Evolutionary conservation across 1,139 yeast genomes (phyloP).

Genomic region (Candida freyschussii): DNA sequence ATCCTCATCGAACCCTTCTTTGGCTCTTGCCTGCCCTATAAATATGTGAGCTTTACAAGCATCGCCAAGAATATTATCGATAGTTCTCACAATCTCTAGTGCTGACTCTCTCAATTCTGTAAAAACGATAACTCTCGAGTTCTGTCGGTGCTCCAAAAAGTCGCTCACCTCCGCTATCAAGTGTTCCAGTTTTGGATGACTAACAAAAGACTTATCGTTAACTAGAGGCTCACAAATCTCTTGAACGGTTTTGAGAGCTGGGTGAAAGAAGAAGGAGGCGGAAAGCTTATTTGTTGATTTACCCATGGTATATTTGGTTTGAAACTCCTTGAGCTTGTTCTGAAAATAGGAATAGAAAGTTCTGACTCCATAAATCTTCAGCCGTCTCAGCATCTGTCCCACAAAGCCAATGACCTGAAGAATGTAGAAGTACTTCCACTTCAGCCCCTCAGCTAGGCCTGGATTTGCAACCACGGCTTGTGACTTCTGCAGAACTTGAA

Average conservation of each 20-base stretch:
- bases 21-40: slow-evolving; percentile 74
- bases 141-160: slow-evolving; percentile 44
- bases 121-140: slow-evolving; percentile 78
- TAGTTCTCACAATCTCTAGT: slow-evolving; percentile 68
- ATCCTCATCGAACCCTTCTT: slow-evolving; percentile 58
- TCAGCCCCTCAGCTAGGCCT: slow-evolving; percentile 55
- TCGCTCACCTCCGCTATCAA: slow-evolving; percentile 50
- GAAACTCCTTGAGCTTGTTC: slow-evolving; percentile 55
- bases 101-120: slow-evolving; percentile 90
- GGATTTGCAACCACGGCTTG: slow-evolving; percentile 50
- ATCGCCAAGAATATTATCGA: slow-evolving; percentile 41
- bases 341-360: slow-evolving; percentile 66
- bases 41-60: slow-evolving; percentile 74
- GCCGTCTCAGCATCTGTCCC: slow-evolving; percentile 66
- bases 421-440: slow-evolving; percentile 63
- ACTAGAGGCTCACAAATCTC: slow-evolving; percentile 41
- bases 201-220: slow-evolving; percentile 38
- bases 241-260: slow-evolving; percentile 42
- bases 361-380: slow-evolving; percentile 76
- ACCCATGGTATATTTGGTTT: slow-evolving; percentile 46
- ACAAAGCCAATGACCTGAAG: slow-evolving; percentile 62
- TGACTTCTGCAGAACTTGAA: slow-evolving; percentile 66
- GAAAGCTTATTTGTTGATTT: slow-evolving; percentile 52
- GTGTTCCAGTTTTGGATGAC: slow-evolving; percentile 75
- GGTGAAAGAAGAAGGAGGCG: slow-evolving; percentile 53